Evolutionary conservation across 2,329 filamentous ascomycete genomes (phyloP), one percentile per base, ranked within the genome.

Genomic region (Coniochaeta sp.): DNA sequence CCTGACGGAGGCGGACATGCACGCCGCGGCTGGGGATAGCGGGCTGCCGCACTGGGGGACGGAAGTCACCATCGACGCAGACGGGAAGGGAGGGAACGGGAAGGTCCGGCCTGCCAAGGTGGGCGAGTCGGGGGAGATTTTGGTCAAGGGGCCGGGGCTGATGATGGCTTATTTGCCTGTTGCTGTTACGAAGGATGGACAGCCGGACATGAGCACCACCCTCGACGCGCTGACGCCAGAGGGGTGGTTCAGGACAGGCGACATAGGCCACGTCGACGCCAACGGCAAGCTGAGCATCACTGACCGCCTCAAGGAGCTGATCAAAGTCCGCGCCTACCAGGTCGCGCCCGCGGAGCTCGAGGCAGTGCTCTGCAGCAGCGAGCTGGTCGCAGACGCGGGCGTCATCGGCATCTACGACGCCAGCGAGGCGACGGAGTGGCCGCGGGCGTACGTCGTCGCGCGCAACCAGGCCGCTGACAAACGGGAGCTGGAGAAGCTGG

Each of bases 221-320:
- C 48, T 48, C 1, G 69, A 71, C 14, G 65, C 69, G 1, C 56
- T 73, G 18, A 73, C 71, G 8, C 51, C 60, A 5, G 85, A 87
- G 53, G 80, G 83, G 1, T 90, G 85, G 83, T 72, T 89, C 57
- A 82, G 81, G 60, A 89, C 85, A 1, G 86, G 86, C 1, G 87
- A 90, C 60, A 78, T 89, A 35, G 83, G 59, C 30, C 53, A 56
- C 18, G 47, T 62, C 26, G 75, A 82, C 56, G 63, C 73, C 16
- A 60, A 75, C 1, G 79, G 78, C 31, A 72, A 74, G 56, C 75
- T 88, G 58, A 78, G 78, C 60, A 85, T 90, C 51, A 83, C 88
- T 12, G 86, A 89, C 62, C 76, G 86, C 30, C 82, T 83, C 64
- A 89, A 91, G 73, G 85, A 80, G 57, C 62, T 73, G 26, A 74